Evolutionary conservation across 495 filamentous ascomycete genomes (phyloP).

Genomic region (Terfezia boudieri): DNA sequence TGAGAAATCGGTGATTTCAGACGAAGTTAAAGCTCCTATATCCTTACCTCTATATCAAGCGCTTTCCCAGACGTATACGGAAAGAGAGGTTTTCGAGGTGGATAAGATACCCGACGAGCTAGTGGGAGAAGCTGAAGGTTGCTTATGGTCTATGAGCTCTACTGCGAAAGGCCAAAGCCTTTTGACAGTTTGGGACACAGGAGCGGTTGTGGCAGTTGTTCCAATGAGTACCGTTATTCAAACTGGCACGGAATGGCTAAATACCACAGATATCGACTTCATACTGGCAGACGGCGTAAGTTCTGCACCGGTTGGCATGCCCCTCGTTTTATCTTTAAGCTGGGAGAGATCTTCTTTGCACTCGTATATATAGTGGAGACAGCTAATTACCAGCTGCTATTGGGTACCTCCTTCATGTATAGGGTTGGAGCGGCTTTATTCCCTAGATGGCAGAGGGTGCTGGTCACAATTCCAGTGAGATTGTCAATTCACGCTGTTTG

Average conservation of each 20-base stretch:
- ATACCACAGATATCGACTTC: background rate
- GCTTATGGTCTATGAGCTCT: background rate
- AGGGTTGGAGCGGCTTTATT: background rate
- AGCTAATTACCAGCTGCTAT: background rate
- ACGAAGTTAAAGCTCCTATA: background rate
- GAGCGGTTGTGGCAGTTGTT: background rate
- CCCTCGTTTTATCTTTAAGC: background rate
- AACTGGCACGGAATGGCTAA: background rate
- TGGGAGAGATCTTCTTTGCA: background rate
- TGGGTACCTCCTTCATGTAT: background rate
- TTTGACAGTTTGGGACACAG: background rate
- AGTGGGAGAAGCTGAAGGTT: background rate
- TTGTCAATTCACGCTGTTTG: background rate
- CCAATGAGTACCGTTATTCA: background rate
- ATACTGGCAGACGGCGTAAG: background rate
- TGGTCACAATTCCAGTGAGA: background rate
- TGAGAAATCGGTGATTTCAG: background rate
- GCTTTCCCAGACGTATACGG: background rate
- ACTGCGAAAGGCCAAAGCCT: background rate
- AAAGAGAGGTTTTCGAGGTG: background rate
- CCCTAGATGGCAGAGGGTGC: background rate
- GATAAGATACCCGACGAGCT: background rate
- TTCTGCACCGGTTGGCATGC: background rate
- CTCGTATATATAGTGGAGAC: background rate
- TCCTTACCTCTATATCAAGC: background rate